Percentiles rank a stretch among this genome's conserved stretches.
Evolutionary conservation across 306 rosid genomes (phyloP).

Genomic region (Betula pendula): DNA sequence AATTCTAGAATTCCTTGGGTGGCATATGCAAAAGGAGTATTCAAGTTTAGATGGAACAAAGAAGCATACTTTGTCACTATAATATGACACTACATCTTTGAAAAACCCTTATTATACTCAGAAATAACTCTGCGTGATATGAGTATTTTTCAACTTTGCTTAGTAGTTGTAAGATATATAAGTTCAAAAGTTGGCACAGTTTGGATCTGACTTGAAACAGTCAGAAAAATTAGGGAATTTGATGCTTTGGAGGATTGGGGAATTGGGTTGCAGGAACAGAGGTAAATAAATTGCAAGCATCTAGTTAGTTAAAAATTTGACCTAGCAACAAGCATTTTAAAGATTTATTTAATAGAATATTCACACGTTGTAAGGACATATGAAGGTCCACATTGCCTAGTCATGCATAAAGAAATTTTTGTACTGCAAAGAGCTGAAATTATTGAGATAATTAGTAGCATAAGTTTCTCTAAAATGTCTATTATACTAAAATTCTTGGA

Average conservation of each 20-base stretch:
- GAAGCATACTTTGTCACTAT: background rate
- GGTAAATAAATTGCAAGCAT: background rate
- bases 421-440: slow-evolving; percentile 7
- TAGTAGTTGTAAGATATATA: background rate
- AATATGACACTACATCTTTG: background rate
- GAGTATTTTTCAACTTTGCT: background rate
- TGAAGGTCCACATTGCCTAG: background rate
- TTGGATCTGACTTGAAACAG: background rate
- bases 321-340: background rate
- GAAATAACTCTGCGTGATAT: background rate
- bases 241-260: no score
- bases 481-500: slow-evolving; percentile 20
- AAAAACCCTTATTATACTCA: background rate
- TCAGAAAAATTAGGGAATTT: background rate
- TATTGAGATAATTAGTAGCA: slow-evolving; percentile 1
- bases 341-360: background rate
- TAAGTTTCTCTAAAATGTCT: slow-evolving; percentile 16
- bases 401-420: background rate
- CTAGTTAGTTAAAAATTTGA: background rate
- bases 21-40: background rate
- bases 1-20: background rate
- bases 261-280: background rate
- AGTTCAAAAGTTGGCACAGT: background rate
- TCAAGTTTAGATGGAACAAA: background rate
- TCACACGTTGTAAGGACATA: background rate